Base-by-base conservation (phyloP, 495 filamentous ascomycete genomes). In the Penicillium subrubescens region DNA sequence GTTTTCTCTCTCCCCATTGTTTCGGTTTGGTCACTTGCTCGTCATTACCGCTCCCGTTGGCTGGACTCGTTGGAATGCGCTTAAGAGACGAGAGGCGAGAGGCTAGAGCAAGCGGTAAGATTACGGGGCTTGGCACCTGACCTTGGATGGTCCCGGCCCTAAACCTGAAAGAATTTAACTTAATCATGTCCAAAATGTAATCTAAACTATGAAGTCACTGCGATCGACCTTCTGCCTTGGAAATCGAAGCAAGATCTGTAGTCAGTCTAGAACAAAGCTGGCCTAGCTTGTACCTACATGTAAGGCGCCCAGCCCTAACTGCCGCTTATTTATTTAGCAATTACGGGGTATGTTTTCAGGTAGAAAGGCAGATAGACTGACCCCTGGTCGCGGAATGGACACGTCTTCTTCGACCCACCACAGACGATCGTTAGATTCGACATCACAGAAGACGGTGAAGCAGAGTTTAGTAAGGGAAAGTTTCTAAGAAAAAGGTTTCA, bases 1-100 rank as follows among this genome's bases (percentile, higher is more conserved):
- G 52, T 50, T 61, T 53, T 68, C 37, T 54, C 41, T n/a, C 56
- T 43, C 55, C 31, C 29, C 35, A 8, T 29, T 19, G n/a, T 44
- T 8, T 48, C 19, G 17, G 39, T n/a, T 43, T 43, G 5, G 31
- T 43, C 39, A 43, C 39, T 43, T 43, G n/a, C 39, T 6, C 21
- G 23, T 55, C 31, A 2, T 33, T 33, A 27, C 29, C 59, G 56
- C 57, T 65, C 60, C 64, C 67, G 67, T 57, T 62, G 65, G 63
- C 67, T 70, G 58, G 61, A 71, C 63, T 73, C 61, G 64, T 62
- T 71, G 68, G 71, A 71, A 73, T 73, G 68, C 63, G 64, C 59
- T 68, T 67, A 62, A 21, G n/a, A n/a, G n/a, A n/a, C n/a, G n/a
- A n/a, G n/a, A n/a, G 25, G 4, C 25, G 25, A 27, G 25, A 27